Evolutionary conservation across 257 asterid species (phyloP).

Genomic region (Solanum sitiens): DNA sequence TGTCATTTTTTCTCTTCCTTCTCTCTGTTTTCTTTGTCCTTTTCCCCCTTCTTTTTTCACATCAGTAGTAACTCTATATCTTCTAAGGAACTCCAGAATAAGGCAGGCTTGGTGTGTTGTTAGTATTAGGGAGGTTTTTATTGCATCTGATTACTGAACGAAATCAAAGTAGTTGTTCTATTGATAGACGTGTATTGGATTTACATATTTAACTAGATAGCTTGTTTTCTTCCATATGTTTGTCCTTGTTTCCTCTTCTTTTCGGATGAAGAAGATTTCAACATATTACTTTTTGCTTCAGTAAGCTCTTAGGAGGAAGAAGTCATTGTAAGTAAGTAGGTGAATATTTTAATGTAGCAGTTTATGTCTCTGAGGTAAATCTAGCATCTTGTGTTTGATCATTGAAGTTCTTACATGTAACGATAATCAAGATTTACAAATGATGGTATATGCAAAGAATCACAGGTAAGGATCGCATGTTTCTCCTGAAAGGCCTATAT

Average conservation of each 20-base stretch:
- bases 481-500: not conserved
- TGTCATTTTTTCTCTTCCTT: not conserved
- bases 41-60: not conserved
- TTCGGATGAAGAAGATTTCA: not conserved
- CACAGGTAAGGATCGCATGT: not conserved
- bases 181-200: not conserved
- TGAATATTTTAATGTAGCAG: not conserved
- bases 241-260: not conserved
- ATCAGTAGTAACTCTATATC: not conserved
- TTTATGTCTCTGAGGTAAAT: not conserved
- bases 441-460: not conserved
- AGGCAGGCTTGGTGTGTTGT: not conserved
- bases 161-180: not conserved
- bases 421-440: not conserved
- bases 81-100: not conserved
- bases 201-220: not conserved
- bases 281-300: not conserved
- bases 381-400: not conserved
- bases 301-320: not conserved
- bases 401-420: not conserved
- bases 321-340: not conserved
- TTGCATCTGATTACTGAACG: not conserved
- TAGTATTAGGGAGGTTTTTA: not conserved
- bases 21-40: not conserved
- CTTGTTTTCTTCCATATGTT: not conserved